A percentile compares a stretch with the other conserved stretches of the same genome.
Conservation (phyloP, 2,329 filamentous ascomycete genomes). For the Colletotrichum brevisporum region DNA sequence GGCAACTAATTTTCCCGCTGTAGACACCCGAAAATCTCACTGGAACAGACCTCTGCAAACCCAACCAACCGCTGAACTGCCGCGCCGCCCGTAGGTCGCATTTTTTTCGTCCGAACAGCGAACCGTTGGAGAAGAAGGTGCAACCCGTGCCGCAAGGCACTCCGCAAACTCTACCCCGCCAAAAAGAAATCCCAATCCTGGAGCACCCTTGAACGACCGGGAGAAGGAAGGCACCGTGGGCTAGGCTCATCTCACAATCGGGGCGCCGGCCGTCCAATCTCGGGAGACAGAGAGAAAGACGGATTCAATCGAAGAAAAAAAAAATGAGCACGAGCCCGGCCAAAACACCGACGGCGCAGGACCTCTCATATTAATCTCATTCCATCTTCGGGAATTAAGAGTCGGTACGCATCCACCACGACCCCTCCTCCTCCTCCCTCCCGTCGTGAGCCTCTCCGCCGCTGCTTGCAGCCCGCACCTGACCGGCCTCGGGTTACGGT, state of each 20-base stretch:
- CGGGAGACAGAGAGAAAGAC: conserved; percentile 13
- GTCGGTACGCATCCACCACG: background rate
- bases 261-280: conserved; percentile 9
- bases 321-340: too few species aligned
- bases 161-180: conserved; percentile 38
- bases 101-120: conserved; percentile 39
- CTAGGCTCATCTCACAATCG: conserved; percentile 14
- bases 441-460: too few species aligned
- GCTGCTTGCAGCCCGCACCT: background rate
- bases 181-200: conserved; percentile 9
- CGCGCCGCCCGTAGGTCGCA: conserved; percentile 12
- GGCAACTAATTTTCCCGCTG: conserved; percentile 6
- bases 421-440: too few species aligned
- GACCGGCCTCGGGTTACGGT: background rate
- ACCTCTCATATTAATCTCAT: conserved; percentile 5
- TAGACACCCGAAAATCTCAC: background rate
- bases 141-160: conserved; percentile 10
- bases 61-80: background rate
- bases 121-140: conserved; percentile 26
- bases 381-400: conserved; percentile 21
- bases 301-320: too few species aligned
- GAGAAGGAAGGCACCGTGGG: too few species aligned
- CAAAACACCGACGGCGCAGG: too few species aligned
- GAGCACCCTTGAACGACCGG: conserved; percentile 17
- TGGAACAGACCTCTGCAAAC: background rate